Evolutionary conservation across 2,329 filamentous ascomycete species (phyloP), one percentile per base, ranked within the genome.

Genomic region (Calycina marina): DNA sequence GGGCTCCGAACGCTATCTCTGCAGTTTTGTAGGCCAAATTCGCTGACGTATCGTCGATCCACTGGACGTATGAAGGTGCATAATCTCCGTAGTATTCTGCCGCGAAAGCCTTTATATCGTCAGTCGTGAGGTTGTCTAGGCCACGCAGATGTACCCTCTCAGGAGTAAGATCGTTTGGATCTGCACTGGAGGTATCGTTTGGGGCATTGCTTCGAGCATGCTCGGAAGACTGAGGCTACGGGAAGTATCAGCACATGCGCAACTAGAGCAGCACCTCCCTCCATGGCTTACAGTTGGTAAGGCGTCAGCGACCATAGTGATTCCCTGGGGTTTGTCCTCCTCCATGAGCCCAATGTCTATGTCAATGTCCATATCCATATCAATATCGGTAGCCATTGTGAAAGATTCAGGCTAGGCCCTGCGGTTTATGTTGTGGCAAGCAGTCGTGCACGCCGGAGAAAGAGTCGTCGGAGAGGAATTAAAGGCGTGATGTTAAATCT

Each of bases 31-130:
- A 96, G 32, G 93, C 57, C 32, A 94, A 63, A 52, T 96, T 96
- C 40, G 84, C 83, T 0, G 84, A 88, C 5, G 72, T 76, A 55
- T 98, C 90, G 53, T 96, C 83, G 43, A 98, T 84, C 90, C 90
- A 98, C 58, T 96, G 85, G 41, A 94, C 64, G 39, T 70, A 67
- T 35, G 69, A 61, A 35, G 75, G 62, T 32, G 60, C 50, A 34
- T 65, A 62, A 10, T 56, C 53, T 20, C 64, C 59, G 48, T 69
- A 84, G 53, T 90, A 70, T 40, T 81, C 67, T 29, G 63, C 57
- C 6, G 83, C 71, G 47, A 85, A 94, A 37, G 68, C 63, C 45
- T 79, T 77, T 46, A 96, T 77, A 41, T 93, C 74, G 34, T 73
- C 67, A 16, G 85, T 85, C 18, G 78, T 82, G 51, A 96, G 62